A percentile compares a stretch with the other conserved stretches of the same genome.
phyloP scores from a whole-genome alignment of 2,329 filamentous ascomycete genomes.

The Colletotrichum sp. region DNA sequence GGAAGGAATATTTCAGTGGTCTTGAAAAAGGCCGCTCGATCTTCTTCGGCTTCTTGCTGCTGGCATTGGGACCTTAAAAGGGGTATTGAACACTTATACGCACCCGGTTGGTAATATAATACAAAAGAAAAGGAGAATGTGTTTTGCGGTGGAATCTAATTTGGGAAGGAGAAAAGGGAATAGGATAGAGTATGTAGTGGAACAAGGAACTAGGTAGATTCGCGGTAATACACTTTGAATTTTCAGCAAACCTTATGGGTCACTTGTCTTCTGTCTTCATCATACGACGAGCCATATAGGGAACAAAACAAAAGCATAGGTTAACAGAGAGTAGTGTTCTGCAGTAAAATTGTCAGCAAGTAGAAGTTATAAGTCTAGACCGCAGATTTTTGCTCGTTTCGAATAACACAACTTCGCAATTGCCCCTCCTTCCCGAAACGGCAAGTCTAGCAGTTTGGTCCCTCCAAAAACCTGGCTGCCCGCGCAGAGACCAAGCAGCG shows the following conservation, averaged over 20 bases:
- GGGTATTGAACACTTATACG: background rate
- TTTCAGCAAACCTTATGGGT: background rate
- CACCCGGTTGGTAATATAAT: background rate
- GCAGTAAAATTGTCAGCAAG: background rate
- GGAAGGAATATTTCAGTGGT: background rate
- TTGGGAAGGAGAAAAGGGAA: background rate
- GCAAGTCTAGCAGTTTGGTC: background rate
- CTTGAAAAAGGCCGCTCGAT: background rate
- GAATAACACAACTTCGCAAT: background rate
- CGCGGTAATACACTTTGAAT: background rate
- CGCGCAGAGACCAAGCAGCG: background rate
- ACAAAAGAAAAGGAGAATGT: background rate
- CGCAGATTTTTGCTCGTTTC: background rate
- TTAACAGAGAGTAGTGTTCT: no score
- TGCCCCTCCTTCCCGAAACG: conserved; percentile 1
- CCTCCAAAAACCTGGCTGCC: background rate
- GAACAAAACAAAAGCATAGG: no score
- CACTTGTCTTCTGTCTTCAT: background rate
- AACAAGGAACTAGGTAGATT: background rate
- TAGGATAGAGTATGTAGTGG: background rate
- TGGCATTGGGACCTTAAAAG: background rate
- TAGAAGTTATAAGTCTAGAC: background rate
- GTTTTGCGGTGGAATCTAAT: background rate
- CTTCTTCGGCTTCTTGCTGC: background rate
- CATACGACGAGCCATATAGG: background rate